Base-by-base conservation (phyloP, 2,329 filamentous ascomycete species). In the Sarocladium brachiariae region DNA sequence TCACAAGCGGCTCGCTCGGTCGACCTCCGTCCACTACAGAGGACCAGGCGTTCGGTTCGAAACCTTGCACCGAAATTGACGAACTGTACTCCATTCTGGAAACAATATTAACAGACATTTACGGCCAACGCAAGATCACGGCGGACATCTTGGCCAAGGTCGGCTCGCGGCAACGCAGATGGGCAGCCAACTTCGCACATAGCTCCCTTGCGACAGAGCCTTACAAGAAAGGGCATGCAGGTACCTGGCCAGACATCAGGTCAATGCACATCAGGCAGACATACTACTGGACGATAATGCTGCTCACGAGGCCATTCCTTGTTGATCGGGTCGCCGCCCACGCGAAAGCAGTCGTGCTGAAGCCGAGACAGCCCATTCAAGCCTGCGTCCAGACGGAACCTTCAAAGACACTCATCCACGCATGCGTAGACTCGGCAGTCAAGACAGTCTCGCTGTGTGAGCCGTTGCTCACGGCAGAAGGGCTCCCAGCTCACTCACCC, bases 401-500 rank as follows among this genome's bases (percentile, higher is more conserved):
- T 31, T 31, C 27, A 31, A 31, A 31, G 27, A 57, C 65, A 1
- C 57, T 67, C 2, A 58, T 64, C 1, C 57, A 63, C 46, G 64
- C 65, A 1, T 67, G 65, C 19, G 58, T 67, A 1, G 63, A 68
- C 50, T 67, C 65, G 3, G 65, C 65, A 7, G 59, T 68, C 0
- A 56, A 62, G 8, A 62, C 63, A 0, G 61, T 74, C 2, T 67
- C 70, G 4, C 61, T 73, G 0, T 57, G 71, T 1, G 63, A 69
- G 11, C 60, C 59, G 1, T 62, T 75, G 1, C 53, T 66, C 3
- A 57, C 56, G 1, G 63, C 61, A 2, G 52, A 61, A 1, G 57
- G 60, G 2, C 60, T 73, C 0, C 71, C 72, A 0, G 70, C 68
- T 25, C 62, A 71, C 1, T 56, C 74, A 3, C 72, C 72, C 0